These are phyloP conservation scores for Skeletonema grethae DNA, from an alignment of 108 stramenopile species.

Conservation along the genomic window DNA sequence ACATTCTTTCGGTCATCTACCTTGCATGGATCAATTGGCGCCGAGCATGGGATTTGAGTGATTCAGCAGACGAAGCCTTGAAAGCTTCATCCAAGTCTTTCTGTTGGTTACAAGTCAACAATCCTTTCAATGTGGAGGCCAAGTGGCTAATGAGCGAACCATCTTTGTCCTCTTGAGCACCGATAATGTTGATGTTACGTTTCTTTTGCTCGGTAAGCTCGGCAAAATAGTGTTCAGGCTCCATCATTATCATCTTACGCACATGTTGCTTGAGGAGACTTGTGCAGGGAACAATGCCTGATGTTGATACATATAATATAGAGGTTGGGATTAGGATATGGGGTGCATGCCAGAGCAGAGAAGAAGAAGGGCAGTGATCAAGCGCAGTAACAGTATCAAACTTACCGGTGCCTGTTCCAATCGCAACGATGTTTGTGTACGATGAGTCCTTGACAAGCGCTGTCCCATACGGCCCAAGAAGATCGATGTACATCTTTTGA, in stretches of 20 bases:
- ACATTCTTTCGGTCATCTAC: neutral
- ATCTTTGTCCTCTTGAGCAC: constrained; percentile 20
- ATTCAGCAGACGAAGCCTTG: neutral
- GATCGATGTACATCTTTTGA: constrained; percentile 19
- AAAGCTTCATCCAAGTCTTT: neutral
- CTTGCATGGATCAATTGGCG: neutral
- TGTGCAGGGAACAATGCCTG: constrained; percentile 48
- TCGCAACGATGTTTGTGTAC: constrained; percentile 41
- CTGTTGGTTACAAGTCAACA: neutral
- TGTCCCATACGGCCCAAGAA: constrained; percentile 58
- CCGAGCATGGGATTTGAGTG: neutral
- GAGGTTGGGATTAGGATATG: too few species aligned
- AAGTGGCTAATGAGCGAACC: neutral
- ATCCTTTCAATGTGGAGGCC: neutral
- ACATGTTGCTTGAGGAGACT: constrained; percentile 49
- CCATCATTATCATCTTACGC: constrained; percentile 25
- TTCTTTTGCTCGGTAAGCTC: constrained; percentile 17
- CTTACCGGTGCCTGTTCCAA: constrained; percentile 46
- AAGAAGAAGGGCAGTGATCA: too few species aligned
- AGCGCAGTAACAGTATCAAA: neutral
- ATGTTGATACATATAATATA: neutral
- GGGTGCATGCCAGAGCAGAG: too few species aligned
- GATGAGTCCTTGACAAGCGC: constrained; percentile 22
- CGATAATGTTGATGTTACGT: constrained; percentile 7
- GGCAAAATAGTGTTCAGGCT: constrained; percentile 25